Conservation (phyloP, 768 basidiomycete genomes). For the Amanita phalloides region DNA sequence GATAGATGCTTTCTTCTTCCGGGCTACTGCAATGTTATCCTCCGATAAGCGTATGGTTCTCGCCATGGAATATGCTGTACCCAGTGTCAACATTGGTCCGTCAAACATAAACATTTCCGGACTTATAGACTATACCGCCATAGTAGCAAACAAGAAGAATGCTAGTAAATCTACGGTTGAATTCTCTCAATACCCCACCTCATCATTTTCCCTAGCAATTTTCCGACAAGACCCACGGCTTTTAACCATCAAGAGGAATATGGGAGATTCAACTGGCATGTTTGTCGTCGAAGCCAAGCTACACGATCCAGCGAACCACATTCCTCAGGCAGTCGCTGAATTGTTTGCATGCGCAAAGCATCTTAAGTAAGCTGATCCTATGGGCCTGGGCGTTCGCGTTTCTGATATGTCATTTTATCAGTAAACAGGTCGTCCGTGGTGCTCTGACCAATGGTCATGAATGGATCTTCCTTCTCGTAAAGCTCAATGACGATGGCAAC, state of each 20-base stretch:
- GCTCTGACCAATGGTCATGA: slow-evolving; percentile 11
- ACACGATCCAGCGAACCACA: slow-evolving; percentile 7
- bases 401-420: slow-evolving; percentile 8
- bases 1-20: slow-evolving; percentile 12
- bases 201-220: slow-evolving; percentile 4
- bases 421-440: slow-evolving; percentile 14
- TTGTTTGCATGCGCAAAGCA: slow-evolving; percentile 12
- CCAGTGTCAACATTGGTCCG: slow-evolving; percentile 3
- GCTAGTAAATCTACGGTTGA: no score
- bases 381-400: slow-evolving; percentile 4
- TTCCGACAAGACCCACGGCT: slow-evolving; percentile 6
- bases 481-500: slow-evolving; percentile 10
- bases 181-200: no score
- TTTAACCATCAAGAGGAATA: slow-evolving; percentile 7
- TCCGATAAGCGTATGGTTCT: slow-evolving; percentile 9
- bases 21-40: slow-evolving; percentile 16
- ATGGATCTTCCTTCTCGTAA: slow-evolving; percentile 15
- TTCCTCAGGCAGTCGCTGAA: slow-evolving; percentile 11
- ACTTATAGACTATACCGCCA: no score
- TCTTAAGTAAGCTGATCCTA: slow-evolving; percentile 10
- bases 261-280: slow-evolving; percentile 6
- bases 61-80: slow-evolving; percentile 11
- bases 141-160: no score
- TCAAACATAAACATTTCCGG: neutral
- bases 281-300: slow-evolving; percentile 7